Conservation (phyloP, 2,329 filamentous ascomycete species). For the Phyllosticta citriasiana region DNA sequence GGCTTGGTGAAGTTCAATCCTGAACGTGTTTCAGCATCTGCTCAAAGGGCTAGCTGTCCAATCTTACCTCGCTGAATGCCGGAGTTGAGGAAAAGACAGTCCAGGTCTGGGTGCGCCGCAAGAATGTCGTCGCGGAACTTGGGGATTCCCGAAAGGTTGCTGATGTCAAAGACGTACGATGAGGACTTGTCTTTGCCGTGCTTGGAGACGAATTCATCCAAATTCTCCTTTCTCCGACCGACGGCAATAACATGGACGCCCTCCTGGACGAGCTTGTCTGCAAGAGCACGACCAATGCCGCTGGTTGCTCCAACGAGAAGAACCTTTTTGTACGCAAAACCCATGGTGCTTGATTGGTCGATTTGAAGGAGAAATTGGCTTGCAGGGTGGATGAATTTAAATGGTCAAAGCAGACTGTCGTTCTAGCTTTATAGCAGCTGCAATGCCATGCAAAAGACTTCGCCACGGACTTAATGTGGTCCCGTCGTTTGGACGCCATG, state of each 20-base stretch:
- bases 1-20: conserved; percentile 40
- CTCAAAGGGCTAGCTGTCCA: not conserved
- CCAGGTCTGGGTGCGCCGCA: conserved; percentile 39
- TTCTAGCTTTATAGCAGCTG: not conserved
- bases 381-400: not conserved
- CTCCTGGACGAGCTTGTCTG: conserved; percentile 38
- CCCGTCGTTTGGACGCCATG: not conserved
- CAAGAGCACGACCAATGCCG: conserved; percentile 42
- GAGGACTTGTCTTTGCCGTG: conserved; percentile 38
- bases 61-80: conserved; percentile 39
- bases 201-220: conserved; percentile 38
- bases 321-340: conserved; percentile 42
- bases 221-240: conserved; percentile 42
- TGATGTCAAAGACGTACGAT: conserved; percentile 41
- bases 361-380: not conserved
- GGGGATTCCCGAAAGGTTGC: conserved; percentile 38
- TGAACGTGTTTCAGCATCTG: not conserved
- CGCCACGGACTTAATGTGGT: not conserved
- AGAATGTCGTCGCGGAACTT: conserved; percentile 34
- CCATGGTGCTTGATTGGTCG: conserved; percentile 23
- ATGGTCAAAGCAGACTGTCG: not conserved
- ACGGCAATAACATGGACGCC: conserved; percentile 39
- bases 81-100: conserved; percentile 43
- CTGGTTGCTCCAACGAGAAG: conserved; percentile 45
- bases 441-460: not conserved